A percentile compares a stretch with the other conserved stretches of the same genome.
These are phyloP conservation scores for Yamadazyma philogaea DNA, from an alignment of 805 yeast genomes.

Conservation along the genomic window DNA sequence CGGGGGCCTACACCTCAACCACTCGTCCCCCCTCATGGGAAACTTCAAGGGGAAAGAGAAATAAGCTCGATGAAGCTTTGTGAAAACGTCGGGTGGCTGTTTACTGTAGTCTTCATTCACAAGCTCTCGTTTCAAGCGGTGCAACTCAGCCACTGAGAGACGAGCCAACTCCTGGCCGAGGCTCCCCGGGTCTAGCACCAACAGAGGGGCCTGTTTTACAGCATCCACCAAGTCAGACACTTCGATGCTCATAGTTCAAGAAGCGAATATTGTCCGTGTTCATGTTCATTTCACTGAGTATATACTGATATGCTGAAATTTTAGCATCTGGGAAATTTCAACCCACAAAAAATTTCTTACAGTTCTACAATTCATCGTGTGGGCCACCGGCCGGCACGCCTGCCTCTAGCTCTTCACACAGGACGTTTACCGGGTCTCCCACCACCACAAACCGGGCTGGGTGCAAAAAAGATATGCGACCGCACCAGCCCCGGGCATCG, in stretches of 20 bases:
- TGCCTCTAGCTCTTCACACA: conserved; percentile 7
- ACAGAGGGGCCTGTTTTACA: background rate
- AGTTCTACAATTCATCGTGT: conserved; percentile 2
- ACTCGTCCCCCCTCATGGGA: background rate
- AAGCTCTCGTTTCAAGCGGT: background rate
- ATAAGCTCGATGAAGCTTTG: conserved; percentile 1
- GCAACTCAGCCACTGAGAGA: background rate
- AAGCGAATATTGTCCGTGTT: background rate
- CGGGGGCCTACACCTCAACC: background rate
- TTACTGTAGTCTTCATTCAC: background rate
- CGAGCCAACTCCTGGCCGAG: background rate
- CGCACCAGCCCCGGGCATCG: conserved; percentile 12
- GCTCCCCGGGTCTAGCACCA: background rate
- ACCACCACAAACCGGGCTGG: conserved; percentile 9
- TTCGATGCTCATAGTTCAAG: background rate
- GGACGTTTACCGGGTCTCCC: conserved; percentile 8
- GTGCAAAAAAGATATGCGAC: conserved; percentile 1
- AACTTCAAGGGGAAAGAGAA: background rate
- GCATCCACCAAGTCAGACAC: background rate
- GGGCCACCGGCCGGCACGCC: no score
- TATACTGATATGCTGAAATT: background rate
- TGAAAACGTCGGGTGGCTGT: background rate
- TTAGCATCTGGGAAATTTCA: background rate
- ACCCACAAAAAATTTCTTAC: background rate
- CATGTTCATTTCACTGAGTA: background rate